Conservation (phyloP, 345 rosid genomes). For the Boechera divaricarpa region DNA sequence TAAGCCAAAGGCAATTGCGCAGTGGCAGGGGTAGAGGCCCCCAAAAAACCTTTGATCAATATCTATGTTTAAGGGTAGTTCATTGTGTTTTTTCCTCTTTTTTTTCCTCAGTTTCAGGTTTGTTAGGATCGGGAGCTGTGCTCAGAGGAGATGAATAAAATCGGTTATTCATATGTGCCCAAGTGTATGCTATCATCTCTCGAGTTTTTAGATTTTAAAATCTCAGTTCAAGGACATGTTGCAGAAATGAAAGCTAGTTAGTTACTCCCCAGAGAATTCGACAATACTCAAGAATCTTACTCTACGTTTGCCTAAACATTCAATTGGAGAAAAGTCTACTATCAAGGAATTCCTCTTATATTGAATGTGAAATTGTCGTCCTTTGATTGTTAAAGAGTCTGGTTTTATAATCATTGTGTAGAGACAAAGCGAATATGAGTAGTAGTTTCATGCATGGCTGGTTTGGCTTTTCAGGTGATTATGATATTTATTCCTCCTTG, state of each 20-base stretch:
- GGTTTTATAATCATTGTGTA: neutral
- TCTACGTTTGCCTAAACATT: neutral
- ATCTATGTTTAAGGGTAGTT: too few relatives aligned
- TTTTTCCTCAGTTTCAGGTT: neutral
- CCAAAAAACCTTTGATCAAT: too few relatives aligned
- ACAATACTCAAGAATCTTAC: neutral
- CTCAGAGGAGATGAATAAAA: neutral
- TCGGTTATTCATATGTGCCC: neutral
- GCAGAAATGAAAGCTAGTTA: too few relatives aligned
- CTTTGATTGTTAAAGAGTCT: neutral
- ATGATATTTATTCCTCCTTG: too few relatives aligned
- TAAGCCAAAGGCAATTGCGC: too few relatives aligned
- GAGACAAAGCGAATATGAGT: neutral
- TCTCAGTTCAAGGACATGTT: too few relatives aligned
- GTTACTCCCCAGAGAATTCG: neutral
- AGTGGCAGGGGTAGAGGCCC: too few relatives aligned
- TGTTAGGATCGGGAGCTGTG: neutral
- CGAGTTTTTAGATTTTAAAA: neutral
- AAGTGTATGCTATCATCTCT: neutral
- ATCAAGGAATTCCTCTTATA: neutral
- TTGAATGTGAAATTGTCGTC: neutral
- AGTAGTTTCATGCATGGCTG: too few relatives aligned
- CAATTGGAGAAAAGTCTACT: too few relatives aligned
- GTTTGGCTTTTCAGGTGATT: too few relatives aligned
- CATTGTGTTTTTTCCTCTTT: neutral